A percentile compares a stretch with the other conserved stretches of the same genome.
These are phyloP conservation scores for Pythium folliculosum DNA, from an alignment of 352 stramenopile species.

Conservation along the genomic window DNA sequence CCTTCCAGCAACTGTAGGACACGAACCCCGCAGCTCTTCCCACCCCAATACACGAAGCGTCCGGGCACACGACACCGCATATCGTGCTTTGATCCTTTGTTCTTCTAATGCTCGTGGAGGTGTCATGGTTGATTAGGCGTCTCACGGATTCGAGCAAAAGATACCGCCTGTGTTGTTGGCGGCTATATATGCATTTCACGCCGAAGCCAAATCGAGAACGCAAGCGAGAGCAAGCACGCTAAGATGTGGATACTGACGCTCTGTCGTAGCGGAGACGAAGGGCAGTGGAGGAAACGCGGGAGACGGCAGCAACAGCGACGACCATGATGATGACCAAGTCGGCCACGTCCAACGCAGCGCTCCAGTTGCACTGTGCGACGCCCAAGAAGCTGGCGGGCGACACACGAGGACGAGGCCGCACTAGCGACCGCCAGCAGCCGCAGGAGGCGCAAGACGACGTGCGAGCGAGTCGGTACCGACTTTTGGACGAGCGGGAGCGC, in stretches of 20 bases:
- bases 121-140: too few relatives aligned
- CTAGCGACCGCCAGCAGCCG: background rate
- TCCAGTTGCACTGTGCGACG: slow-evolving; percentile 23
- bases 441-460: background rate
- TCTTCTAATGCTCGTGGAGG: too few relatives aligned
- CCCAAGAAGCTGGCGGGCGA: slow-evolving; percentile 11
- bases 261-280: too few relatives aligned
- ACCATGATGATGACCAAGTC: background rate
- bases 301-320: background rate
- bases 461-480: slow-evolving; percentile 40
- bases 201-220: too few relatives aligned
- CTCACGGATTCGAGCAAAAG: too few relatives aligned
- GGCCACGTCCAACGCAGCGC: slow-evolving; percentile 16
- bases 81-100: too few relatives aligned
- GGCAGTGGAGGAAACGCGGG: too few relatives aligned
- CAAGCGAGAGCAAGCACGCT: too few relatives aligned
- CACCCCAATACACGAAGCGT: background rate
- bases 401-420: background rate
- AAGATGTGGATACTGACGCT: too few relatives aligned
- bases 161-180: too few relatives aligned
- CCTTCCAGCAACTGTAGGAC: slow-evolving; percentile 17
- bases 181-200: too few relatives aligned
- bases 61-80: background rate
- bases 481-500: slow-evolving; percentile 45
- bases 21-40: background rate